Conservation (phyloP, 257 asterid species). For the Prunella vulgaris region DNA sequence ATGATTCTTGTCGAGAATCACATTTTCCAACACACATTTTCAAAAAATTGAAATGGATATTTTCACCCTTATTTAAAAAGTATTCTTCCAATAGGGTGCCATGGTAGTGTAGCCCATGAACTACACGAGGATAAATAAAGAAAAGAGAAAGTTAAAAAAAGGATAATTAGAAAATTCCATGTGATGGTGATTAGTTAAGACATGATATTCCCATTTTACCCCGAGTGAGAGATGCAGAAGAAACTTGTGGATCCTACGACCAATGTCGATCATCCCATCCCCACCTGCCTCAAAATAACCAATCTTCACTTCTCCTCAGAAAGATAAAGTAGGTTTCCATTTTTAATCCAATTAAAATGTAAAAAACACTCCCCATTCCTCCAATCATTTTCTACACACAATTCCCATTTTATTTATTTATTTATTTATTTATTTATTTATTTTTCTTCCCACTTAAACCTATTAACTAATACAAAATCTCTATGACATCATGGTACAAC, state of each 20-base stretch:
- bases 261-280: background rate
- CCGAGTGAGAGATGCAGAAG: too few species aligned
- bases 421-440: too few species aligned
- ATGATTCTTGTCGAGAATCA: too few species aligned
- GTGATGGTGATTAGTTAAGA: conserved; percentile 8
- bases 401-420: too few species aligned
- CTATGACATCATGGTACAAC: too few species aligned
- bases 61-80: background rate
- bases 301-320: conserved; percentile 15
- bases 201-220: conserved; percentile 14
- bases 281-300: conserved; percentile 26
- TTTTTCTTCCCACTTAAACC: background rate
- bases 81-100: background rate
- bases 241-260: conserved; percentile 18
- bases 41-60: background rate
- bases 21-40: too few species aligned
- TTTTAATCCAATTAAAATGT: conserved; percentile 25
- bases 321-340: conserved; percentile 25
- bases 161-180: background rate
- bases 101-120: background rate
- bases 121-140: background rate
- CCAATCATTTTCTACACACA: conserved; percentile 7
- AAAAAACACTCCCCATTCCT: conserved; percentile 1
- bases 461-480: too few species aligned
- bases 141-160: background rate